Evolutionary conservation across 2,329 filamentous ascomycete genomes (phyloP).

Genomic region (Alternaria ventricosa): DNA sequence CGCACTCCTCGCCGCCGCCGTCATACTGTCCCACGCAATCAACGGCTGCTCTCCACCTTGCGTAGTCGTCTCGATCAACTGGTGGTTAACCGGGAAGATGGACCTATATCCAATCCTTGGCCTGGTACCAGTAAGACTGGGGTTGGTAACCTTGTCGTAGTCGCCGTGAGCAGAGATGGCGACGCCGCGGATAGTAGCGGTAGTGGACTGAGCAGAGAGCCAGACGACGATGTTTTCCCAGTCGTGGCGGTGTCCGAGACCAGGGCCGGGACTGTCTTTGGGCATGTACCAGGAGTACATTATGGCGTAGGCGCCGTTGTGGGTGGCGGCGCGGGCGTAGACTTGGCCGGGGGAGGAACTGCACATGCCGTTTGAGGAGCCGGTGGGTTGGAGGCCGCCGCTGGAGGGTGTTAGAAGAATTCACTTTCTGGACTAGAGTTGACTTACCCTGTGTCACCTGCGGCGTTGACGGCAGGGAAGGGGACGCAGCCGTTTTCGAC

Average conservation of each 20-base stretch:
- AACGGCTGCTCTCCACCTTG: conserved; percentile 56
- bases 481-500: conserved; percentile 67
- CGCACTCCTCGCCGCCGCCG: conserved; percentile 50
- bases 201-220: conserved; percentile 51
- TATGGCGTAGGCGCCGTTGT: conserved; percentile 54
- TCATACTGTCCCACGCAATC: conserved; percentile 59
- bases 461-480: conserved; percentile 66
- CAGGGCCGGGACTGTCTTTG: conserved; percentile 55
- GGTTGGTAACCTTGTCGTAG: conserved; percentile 49
- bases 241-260: conserved; percentile 61
- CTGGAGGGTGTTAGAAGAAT: conserved; percentile 31
- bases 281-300: conserved; percentile 63
- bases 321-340: conserved; percentile 55
- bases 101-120: conserved; percentile 59
- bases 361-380: conserved; percentile 51
- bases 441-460: conserved; percentile 62
- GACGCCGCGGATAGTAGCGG: conserved; percentile 56
- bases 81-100: conserved; percentile 57
- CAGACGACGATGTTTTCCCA: conserved; percentile 64
- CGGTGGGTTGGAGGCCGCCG: conserved; percentile 53
- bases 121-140: conserved; percentile 49
- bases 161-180: conserved; percentile 59
- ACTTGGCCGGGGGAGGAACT: conserved; percentile 57
- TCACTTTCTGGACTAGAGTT: neutral
- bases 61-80: conserved; percentile 51